Conservation (phyloP, 768 basidiomycete species). For the Galerina marginata region DNA sequence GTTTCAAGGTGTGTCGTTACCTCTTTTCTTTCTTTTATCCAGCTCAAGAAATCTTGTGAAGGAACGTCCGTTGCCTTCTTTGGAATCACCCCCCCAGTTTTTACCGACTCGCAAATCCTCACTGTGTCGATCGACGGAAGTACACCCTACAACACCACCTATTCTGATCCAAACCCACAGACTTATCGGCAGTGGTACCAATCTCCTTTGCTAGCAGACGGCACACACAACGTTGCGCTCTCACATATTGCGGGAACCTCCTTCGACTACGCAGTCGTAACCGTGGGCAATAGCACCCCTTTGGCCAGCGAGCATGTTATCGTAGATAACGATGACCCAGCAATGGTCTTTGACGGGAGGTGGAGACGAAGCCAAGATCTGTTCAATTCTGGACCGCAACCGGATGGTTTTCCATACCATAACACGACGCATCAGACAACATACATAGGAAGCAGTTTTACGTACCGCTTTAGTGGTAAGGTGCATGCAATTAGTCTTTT, state of each 20-base stretch:
- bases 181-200: constrained; percentile 34
- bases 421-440: constrained; percentile 31
- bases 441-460: constrained; percentile 25
- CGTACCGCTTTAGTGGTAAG: constrained; percentile 35
- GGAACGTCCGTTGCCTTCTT: constrained; percentile 31
- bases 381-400: constrained; percentile 21
- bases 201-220: constrained; percentile 29
- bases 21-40: not conserved
- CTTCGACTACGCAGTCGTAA: constrained; percentile 31
- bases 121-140: constrained; percentile 29
- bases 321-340: constrained; percentile 29
- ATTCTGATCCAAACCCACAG: constrained; percentile 29
- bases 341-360: constrained; percentile 15
- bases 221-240: constrained; percentile 26
- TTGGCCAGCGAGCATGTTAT: constrained; percentile 23
- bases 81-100: constrained; percentile 26
- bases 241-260: constrained; percentile 26
- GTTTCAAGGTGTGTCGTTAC: constrained; percentile 23
- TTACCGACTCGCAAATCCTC: constrained; percentile 22
- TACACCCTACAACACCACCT: constrained; percentile 22
- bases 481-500: not conserved
- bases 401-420: constrained; percentile 28
- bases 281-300: constrained; percentile 25
- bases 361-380: constrained; percentile 21
- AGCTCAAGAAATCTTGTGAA: not conserved